Conservation (phyloP, 2,329 filamentous ascomycete genomes). For the Penicillium occitanis region DNA sequence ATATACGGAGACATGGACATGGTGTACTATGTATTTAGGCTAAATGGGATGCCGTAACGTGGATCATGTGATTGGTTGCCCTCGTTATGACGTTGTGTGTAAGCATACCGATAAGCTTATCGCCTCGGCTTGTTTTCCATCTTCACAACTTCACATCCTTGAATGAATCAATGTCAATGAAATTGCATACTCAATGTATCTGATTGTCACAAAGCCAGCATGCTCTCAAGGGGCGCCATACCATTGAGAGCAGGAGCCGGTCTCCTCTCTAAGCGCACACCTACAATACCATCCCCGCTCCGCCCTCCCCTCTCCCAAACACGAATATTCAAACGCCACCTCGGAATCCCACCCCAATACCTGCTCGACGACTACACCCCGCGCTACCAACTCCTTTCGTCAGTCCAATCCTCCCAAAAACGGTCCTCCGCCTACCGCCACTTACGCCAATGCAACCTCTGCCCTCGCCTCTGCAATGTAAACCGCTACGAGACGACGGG, state of each 20-base stretch:
- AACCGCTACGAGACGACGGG: slow-evolving; percentile 79
- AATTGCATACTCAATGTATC: neutral
- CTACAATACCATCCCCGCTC: no score
- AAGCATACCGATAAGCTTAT: neutral
- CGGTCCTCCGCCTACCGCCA: slow-evolving; percentile 72
- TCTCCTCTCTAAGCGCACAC: neutral
- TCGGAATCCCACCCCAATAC: slow-evolving; percentile 62
- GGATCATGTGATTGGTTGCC: neutral
- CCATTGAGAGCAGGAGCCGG: neutral
- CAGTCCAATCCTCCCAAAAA: slow-evolving; percentile 69
- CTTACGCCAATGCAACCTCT: slow-evolving; percentile 76
- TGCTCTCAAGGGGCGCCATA: neutral
- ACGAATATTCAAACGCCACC: slow-evolving; percentile 30
- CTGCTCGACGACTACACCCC: slow-evolving; percentile 73
- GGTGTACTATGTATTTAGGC: slow-evolving; percentile 7
- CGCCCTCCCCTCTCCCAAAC: neutral
- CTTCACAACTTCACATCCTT: neutral
- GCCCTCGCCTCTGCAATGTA: slow-evolving; percentile 72
- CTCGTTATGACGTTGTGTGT: neutral
- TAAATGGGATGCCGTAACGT: neutral
- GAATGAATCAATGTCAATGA: neutral
- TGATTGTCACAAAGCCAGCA: neutral
- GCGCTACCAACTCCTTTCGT: slow-evolving; percentile 67
- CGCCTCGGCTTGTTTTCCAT: neutral
- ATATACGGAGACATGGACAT: neutral